Evolutionary conservation across 768 basidiomycete species (phyloP).

Genomic region (Tricholoma hemisulphureum): DNA sequence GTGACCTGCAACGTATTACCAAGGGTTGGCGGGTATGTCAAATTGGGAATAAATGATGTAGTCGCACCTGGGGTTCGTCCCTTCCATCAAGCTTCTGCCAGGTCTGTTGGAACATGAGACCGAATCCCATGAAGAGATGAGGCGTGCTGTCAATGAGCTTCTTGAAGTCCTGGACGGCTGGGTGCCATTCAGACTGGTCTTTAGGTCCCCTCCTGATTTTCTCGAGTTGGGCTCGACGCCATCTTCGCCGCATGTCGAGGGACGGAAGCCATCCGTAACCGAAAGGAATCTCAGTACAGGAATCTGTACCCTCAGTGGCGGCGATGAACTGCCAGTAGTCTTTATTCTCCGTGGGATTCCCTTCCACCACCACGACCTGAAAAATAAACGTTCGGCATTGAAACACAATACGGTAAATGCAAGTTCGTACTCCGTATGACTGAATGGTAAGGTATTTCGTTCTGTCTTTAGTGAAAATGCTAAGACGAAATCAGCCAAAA

Average conservation of each 20-base stretch:
- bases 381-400: neutral
- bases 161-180: slow-evolving; percentile 28
- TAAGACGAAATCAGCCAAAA: neutral
- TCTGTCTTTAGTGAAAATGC: neutral
- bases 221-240: neutral
- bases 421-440: neutral
- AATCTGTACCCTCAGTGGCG: neutral
- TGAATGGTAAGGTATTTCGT: neutral
- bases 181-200: neutral
- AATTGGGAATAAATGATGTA: slow-evolving; percentile 20
- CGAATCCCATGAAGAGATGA: slow-evolving; percentile 30
- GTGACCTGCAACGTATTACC: neutral
- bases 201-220: neutral
- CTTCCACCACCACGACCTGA: neutral
- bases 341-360: neutral
- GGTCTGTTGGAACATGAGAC: slow-evolving; percentile 31
- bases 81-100: slow-evolving; percentile 5
- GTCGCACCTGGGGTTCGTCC: slow-evolving; percentile 13
- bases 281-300: neutral
- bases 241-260: neutral
- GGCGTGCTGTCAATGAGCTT: slow-evolving; percentile 26
- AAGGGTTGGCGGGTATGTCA: slow-evolving; percentile 13
- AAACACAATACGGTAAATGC: neutral
- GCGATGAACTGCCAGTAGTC: neutral
- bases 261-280: neutral